Conservation (phyloP, 352 stramenopile genomes). For the Pythium dissimile region DNA sequence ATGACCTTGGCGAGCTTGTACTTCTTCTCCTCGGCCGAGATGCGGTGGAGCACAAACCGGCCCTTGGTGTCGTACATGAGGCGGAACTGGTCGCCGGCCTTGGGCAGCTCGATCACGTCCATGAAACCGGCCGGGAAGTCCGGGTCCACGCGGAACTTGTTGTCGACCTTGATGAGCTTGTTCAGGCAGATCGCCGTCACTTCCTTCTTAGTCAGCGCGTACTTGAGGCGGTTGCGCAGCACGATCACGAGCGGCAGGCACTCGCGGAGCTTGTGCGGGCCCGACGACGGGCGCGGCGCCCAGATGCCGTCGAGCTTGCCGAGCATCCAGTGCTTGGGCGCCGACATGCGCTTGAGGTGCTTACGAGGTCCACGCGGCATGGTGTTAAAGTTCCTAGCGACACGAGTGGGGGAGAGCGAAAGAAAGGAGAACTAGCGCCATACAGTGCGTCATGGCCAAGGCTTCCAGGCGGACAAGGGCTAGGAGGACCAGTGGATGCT, state of each 20-base stretch:
- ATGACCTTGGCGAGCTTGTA: constrained; percentile 99
- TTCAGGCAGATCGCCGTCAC: constrained; percentile 99
- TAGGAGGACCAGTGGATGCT: no score
- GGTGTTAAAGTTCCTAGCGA: constrained; percentile 13
- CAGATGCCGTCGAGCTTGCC: constrained; percentile 91
- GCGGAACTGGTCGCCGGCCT: constrained; percentile 96
- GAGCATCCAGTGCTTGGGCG: constrained; percentile 89
- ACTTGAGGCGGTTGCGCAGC: constrained; percentile 99
- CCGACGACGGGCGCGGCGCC: constrained; percentile 92
- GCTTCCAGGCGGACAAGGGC: background rate
- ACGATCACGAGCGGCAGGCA: constrained; percentile 98
- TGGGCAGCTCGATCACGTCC: constrained; percentile 98
- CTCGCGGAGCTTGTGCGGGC: constrained; percentile 98
- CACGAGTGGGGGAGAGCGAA: constrained; percentile 12
- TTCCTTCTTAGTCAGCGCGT: constrained; percentile 98
- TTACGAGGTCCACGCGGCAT: constrained; percentile 87
- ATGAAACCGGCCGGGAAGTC: constrained; percentile 99
- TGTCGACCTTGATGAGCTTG: constrained; percentile 98
- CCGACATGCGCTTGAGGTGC: constrained; percentile 85
- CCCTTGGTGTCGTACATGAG: constrained; percentile 99
- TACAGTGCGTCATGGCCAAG: background rate
- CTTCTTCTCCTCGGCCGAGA: constrained; percentile 95
- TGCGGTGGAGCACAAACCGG: constrained; percentile 97
- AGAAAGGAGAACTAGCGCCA: constrained; percentile 33
- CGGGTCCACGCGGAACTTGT: constrained; percentile 95